These are phyloP conservation scores for Meira miltonrushii DNA, from an alignment of 1,284 basidiomycete genomes.

Conservation along the genomic window DNA sequence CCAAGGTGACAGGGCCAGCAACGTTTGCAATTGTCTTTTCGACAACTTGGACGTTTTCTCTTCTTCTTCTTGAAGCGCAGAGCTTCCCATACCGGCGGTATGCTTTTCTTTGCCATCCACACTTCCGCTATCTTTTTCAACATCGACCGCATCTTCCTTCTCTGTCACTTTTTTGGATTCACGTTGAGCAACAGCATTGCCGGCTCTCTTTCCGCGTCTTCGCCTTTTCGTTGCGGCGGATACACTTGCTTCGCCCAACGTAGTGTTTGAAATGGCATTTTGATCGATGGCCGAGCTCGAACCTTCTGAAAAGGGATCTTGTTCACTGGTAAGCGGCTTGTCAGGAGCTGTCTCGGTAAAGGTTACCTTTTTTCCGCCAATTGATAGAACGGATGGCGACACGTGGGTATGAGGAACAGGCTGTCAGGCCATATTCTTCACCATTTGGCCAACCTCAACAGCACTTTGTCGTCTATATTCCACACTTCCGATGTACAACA, in stretches of 20 bases:
- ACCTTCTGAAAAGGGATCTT: neutral
- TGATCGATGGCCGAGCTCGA: neutral
- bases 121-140: conserved; percentile 18
- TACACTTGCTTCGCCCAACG: conserved; percentile 3
- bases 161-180: conserved; percentile 12
- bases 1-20: conserved; percentile 19
- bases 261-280: neutral
- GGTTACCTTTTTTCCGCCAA: neutral
- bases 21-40: conserved; percentile 11
- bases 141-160: conserved; percentile 20
- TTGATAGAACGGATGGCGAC: neutral
- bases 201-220: conserved; percentile 15
- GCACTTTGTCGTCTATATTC: conserved; percentile 26
- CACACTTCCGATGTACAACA: conserved; percentile 31
- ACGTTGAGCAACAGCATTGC: neutral
- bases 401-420: conserved; percentile 3
- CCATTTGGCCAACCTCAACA: conserved; percentile 25
- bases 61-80: conserved; percentile 16
- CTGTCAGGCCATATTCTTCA: conserved; percentile 37
- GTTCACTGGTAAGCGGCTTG: neutral
- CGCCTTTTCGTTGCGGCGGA: conserved; percentile 12
- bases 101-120: conserved; percentile 25
- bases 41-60: neutral
- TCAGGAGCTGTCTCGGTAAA: neutral
- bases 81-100: neutral